phyloP scores from a whole-genome alignment of 768 basidiomycete species.

The Chalciporus piperatus region DNA sequence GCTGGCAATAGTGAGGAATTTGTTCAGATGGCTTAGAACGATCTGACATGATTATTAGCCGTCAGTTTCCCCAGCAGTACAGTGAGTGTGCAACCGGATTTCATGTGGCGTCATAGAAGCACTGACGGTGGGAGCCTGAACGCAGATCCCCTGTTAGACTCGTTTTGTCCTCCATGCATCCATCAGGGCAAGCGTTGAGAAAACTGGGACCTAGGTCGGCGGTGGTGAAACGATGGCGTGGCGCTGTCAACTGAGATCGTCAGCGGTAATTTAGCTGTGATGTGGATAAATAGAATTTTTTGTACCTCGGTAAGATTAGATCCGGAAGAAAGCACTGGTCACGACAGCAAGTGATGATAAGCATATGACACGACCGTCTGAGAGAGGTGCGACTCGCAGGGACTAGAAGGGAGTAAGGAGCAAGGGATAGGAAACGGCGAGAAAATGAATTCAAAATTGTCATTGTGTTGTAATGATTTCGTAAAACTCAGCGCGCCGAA shows the following conservation, averaged over 20 bases:
- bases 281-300: conserved; percentile 8
- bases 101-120: conserved; percentile 3
- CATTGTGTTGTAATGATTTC: conserved; percentile 31
- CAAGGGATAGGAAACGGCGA: conserved; percentile 6
- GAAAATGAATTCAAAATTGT: conserved; percentile 16
- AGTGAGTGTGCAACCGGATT: conserved; percentile 41
- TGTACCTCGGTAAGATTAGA: conserved; percentile 4
- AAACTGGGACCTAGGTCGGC: background rate
- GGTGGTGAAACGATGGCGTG: conserved; percentile 4
- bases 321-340: background rate
- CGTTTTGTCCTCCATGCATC: conserved; percentile 33
- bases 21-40: conserved; percentile 5
- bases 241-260: conserved; percentile 24
- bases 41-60: conserved; percentile 41
- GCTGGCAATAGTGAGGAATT: conserved; percentile 73
- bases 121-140: conserved; percentile 13
- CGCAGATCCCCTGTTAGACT: conserved; percentile 36
- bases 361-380: background rate
- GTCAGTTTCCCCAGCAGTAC: conserved; percentile 68
- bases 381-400: background rate
- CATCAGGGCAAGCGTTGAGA: conserved; percentile 8
- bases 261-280: conserved; percentile 12
- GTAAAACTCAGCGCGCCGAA: conserved; percentile 28
- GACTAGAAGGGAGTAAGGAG: conserved; percentile 4
- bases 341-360: conserved; percentile 1